Evolutionary conservation across 1,139 yeast species (phyloP), one percentile per base, ranked within the genome.

Genomic region (Debaryomyces sp.): DNA sequence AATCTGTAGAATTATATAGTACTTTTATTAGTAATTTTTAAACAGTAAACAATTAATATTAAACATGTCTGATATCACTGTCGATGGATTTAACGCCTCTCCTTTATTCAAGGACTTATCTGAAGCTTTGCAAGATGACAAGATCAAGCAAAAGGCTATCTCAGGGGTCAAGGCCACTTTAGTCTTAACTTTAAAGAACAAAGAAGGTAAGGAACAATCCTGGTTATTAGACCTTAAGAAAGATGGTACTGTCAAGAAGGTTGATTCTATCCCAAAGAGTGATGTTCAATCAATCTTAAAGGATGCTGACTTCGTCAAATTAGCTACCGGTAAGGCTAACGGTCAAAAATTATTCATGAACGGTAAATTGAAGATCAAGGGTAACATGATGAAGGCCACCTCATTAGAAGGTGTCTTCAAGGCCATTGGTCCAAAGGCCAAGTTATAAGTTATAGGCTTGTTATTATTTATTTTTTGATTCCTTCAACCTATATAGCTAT

Each of bases 301-400:
- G 56, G 96, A 89, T 62, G 72, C 73, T 52, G 85, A 83, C 59
- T 82, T 89, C 60, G 85, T 79, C 58, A 83, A 80, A 65, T 79
- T 89, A 60, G 89, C 88, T 49, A 71, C 76, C 54, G 95, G 95
- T 58, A 86, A 87, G 75, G 85, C 90, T 55, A 86, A 85, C 66
- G 91, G 96, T 50, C 96, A 89, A 70, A 86, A 85, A 73, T 79
- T 89, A 63, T 89, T 88, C 71, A 82, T 89, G 88, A 75, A 81
- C 62, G 96, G 96, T 49, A 87, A 86, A 70, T 80, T 89, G 69
- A 89, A 89, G 79, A 85, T 89, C 57, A 87, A 84, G 77, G 96
- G 96, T 61, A 88, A 89, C 73, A 86, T 89, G 75, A 87, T 87
- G 92, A 89, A 89, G 78, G 96, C 96, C 52, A 83, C 92, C 49